Evolutionary conservation across 2,329 filamentous ascomycete genomes (phyloP).

Genomic region (Graphilbum ipis-grandicollis): DNA sequence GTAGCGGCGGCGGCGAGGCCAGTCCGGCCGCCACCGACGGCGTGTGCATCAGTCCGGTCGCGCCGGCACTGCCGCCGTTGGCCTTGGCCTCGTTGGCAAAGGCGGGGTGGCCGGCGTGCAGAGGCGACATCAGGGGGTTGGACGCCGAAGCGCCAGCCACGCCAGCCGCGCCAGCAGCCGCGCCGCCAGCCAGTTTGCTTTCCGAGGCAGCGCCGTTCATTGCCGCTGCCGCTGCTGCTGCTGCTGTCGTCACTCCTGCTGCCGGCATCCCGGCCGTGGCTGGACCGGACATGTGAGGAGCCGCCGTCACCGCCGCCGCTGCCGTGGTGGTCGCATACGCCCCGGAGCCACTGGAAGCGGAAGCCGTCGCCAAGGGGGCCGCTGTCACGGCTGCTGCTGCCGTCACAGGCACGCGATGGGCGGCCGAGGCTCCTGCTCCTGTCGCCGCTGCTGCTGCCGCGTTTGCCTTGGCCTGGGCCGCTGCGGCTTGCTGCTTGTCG

Average conservation of each 20-base stretch:
- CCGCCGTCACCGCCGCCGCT: neutral
- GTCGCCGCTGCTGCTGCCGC: neutral
- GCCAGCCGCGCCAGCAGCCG: neutral
- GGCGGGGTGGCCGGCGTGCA: constrained; percentile 61
- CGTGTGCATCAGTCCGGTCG: constrained; percentile 27
- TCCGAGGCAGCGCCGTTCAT: neutral
- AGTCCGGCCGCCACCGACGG: constrained; percentile 36
- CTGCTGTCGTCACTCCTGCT: no score
- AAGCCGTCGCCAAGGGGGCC: no score
- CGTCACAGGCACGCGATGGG: no score
- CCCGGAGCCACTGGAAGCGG: no score
- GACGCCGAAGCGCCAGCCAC: constrained; percentile 13
- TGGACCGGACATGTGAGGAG: neutral
- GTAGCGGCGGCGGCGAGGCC: constrained; percentile 76
- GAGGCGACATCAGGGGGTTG: constrained; percentile 24
- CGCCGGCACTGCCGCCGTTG: no score
- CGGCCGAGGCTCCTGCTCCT: constrained; percentile 1
- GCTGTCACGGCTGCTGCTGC: no score
- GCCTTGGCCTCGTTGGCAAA: constrained; percentile 57
- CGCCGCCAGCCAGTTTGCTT: neutral
- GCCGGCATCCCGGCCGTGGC: no score
- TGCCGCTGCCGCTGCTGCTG: no score
- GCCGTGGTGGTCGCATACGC: no score
- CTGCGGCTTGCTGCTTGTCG: constrained; percentile 47
- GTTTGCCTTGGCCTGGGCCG: constrained; percentile 10